Evolutionary conservation across 2,329 filamentous ascomycete species (phyloP), one percentile per base, ranked within the genome.

Genomic region (Teratosphaeria destructans): DNA sequence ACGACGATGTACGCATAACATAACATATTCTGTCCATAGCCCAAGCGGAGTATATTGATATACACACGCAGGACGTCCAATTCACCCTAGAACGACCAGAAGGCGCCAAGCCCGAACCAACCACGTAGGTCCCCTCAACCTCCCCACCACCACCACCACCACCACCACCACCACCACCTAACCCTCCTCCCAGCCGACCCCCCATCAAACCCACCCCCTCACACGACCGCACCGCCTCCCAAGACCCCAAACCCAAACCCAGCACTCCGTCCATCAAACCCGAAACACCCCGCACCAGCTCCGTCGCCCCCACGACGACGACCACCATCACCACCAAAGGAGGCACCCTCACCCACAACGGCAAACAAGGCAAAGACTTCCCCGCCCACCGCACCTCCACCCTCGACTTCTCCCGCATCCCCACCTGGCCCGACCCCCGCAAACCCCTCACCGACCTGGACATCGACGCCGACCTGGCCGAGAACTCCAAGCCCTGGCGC

Each of bases 401-500:
- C 55, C 83, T 97, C 63, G 89, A 97, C 70, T 83, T 96, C 58
- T 85, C 95, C 72, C 87, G 82, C 3, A 89, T 91, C 63, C 93
- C 94, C 0, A 77, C 88, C 2, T 92, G 95, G 73, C 66, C 67
- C 23, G 91, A 55, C 55, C 85, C 88, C 19, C 86, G 85, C 26
- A 94, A 95, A 66, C 92, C 94, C 67, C 88, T 94, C 55, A 75
- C 67, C 1, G 75, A 77, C 54, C 67, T 81, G 57, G 78, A 81
- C 63, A 77, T 82, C 63, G 79, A 81, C 63, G 77, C 78, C 54
- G 77, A 81, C 63, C 71, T 80, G 23, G 78, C 80, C 58, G 90
- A 91, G 68, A 78, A 82, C 63, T 89, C 92, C 63, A 97, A 96
- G 74, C 92, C 93, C 19, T 99, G 94, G 94, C 86, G 94, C 53